Conservation (phyloP, 176 grass and related monocot genomes). For the Triticum monococcum region DNA sequence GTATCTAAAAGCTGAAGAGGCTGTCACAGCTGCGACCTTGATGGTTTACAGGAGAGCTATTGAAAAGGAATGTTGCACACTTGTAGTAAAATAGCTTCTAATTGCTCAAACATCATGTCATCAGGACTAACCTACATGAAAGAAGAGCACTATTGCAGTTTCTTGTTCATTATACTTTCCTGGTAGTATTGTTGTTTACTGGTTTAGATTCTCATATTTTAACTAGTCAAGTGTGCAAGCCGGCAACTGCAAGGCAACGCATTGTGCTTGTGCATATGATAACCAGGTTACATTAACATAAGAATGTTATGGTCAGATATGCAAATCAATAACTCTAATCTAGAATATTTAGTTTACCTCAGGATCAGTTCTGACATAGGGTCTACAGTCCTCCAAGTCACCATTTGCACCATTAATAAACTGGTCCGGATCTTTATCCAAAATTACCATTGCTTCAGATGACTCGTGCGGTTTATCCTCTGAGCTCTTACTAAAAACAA, state of each 20-base stretch:
- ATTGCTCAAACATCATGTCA: not conserved
- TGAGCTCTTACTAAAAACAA: constrained; percentile 55
- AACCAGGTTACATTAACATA: constrained; percentile 2
- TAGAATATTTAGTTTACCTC: constrained; percentile 51
- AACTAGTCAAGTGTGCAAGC: constrained; percentile 8
- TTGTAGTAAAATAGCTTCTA: not conserved
- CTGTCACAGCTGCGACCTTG: not conserved
- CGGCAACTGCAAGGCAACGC: not conserved
- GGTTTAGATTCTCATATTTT: not conserved
- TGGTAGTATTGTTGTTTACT: not conserved
- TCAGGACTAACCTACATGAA: constrained; percentile 2
- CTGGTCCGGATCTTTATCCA: constrained; percentile 32
- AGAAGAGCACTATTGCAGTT: not conserved
- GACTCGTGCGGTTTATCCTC: constrained; percentile 44
- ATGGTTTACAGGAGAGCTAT: not conserved
- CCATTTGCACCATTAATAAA: constrained; percentile 46
- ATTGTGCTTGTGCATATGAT: not conserved
- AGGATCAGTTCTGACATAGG: constrained; percentile 60
- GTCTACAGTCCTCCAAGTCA: constrained; percentile 36
- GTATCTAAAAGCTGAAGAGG: not conserved
- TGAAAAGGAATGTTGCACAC: not conserved
- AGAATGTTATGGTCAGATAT: constrained; percentile 5
- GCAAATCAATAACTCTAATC: constrained; percentile 20
- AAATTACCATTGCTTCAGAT: constrained; percentile 34
- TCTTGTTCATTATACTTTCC: not conserved